Evolutionary conservation across 129 eudicot species (phyloP), one percentile per base, ranked within the genome.

Genomic region (Flaveria linearis): DNA sequence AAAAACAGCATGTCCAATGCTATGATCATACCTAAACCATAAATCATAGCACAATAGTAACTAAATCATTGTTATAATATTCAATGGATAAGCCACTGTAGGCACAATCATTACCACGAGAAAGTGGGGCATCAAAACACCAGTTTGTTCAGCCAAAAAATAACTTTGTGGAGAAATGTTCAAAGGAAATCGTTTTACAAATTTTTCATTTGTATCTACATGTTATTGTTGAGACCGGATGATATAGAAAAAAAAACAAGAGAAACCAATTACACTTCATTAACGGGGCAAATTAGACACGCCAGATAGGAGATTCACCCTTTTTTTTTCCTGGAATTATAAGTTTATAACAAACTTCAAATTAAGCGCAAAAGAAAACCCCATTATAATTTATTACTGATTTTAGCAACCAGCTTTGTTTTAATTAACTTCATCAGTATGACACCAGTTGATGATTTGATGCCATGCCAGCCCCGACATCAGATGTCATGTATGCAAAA

Each of bases 1-100:
- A 78, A 79, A 94, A 84, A 87, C 94, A 63, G 99, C 88, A 87
- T 94, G 99, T 17, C 93, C 94, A n/a, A 81, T 79, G 80, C 94
- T 91, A 69, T 91, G 97, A 82, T 91, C 99, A 78, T 91, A 94
- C 92, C 99, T 94, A 89, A 84, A 86, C 50, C 51, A 74, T 12
- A 55, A 71, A 66, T 64, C 67, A 69, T 30, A 52, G 46, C 62
- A 69, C 69, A 17, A 41, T 43, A 60, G 55, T 41, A 74, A 68
- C 25, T 42, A 66, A 68, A n/a, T 49, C 49, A 72, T 16, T 22
- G 7, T 66, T 50, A 4, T 56, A 46, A 12, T 28, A 17, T 57
- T 78, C 22, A 43, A 78, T 28, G 52, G 16, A 33, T 7, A 7
- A 76, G 41, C 41, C 5, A 36, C 7, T 41, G 10, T 15, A 23